These are phyloP conservation scores for Abortiporus biennis DNA, from an alignment of 1,284 basidiomycete genomes.

Conservation along the genomic window DNA sequence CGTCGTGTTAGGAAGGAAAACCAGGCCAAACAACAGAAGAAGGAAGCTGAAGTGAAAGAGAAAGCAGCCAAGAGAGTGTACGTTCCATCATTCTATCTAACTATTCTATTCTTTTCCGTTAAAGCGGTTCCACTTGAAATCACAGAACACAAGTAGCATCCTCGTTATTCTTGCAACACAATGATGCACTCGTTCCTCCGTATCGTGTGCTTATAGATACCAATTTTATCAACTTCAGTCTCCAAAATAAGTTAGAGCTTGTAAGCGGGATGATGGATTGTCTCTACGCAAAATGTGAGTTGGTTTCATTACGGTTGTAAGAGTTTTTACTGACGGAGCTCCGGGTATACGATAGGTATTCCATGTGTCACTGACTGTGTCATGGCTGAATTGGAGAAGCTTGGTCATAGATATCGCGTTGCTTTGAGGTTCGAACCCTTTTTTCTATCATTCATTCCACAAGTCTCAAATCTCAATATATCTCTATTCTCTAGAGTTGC, in stretches of 20 bases:
- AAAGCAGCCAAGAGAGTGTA: constrained; percentile 70
- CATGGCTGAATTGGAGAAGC: constrained; percentile 95
- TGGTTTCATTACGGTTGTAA: constrained; percentile 1
- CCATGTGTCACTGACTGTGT: constrained; percentile 99
- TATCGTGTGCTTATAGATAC: constrained; percentile 98
- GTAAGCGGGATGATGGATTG: constrained; percentile 99
- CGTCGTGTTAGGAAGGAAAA: constrained; percentile 63
- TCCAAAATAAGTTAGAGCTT: constrained; percentile 98
- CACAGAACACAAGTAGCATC: constrained; percentile 77
- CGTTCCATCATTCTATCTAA: constrained; percentile 20
- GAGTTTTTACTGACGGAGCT: constrained; percentile 8
- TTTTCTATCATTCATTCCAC: background rate
- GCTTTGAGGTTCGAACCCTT: constrained; percentile 69
- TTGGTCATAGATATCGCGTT: constrained; percentile 93
- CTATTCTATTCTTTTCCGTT: constrained; percentile 13
- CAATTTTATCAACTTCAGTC: constrained; percentile 98
- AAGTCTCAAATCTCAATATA: constrained; percentile 5
- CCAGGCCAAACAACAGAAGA: constrained; percentile 72
- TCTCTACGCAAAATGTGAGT: constrained; percentile 95
- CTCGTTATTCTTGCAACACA: constrained; percentile 94
- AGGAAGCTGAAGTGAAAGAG: constrained; percentile 68
- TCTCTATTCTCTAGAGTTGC: constrained; percentile 64
- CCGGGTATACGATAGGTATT: constrained; percentile 57
- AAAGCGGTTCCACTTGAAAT: constrained; percentile 11
- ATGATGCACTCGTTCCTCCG: constrained; percentile 92